phyloP scores from a whole-genome alignment of 73 alveolate genomes.

The Uronychia binucleata region DNA sequence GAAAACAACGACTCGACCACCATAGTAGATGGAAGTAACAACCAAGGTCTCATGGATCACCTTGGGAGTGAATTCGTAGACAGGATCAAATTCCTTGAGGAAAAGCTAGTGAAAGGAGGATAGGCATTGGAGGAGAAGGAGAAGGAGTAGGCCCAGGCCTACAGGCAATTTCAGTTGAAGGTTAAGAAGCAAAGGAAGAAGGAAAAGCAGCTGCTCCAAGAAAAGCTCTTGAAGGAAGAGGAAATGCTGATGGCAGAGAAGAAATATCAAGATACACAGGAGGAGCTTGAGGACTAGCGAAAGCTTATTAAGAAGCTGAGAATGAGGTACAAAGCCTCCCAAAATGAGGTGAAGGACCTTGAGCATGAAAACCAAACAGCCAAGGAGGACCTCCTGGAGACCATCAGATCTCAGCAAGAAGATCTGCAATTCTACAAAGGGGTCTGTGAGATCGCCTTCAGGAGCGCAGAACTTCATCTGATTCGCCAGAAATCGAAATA shows the following conservation, averaged over 20 bases:
- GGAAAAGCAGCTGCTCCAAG: slow-evolving; percentile 69
- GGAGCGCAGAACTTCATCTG: slow-evolving; percentile 17
- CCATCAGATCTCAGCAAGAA: slow-evolving; percentile 59
- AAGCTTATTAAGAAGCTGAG: slow-evolving; percentile 26
- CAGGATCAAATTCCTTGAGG: slow-evolving; percentile 46
- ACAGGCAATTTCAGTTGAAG: slow-evolving; percentile 48
- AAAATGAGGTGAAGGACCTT: slow-evolving; percentile 68
- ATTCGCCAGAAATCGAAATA: slow-evolving; percentile 14
- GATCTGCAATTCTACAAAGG: slow-evolving; percentile 74
- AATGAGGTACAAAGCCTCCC: slow-evolving; percentile 5
- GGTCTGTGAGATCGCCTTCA: slow-evolving; percentile 19
- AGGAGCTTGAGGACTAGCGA: slow-evolving; percentile 69
- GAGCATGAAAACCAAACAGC: slow-evolving; percentile 64
- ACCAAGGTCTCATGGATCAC: too few species aligned
- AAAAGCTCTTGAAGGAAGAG: slow-evolving; percentile 64
- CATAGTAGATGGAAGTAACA: too few species aligned
- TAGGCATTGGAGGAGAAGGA: slow-evolving; percentile 74
- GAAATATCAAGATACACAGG: slow-evolving; percentile 56
- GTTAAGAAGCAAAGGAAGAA: slow-evolving; percentile 65
- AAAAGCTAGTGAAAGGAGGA: slow-evolving; percentile 72
- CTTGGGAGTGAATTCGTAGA: slow-evolving; percentile 48
- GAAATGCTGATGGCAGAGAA: slow-evolving; percentile 23
- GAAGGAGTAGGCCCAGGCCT: slow-evolving; percentile 44
- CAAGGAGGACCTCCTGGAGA: slow-evolving; percentile 63
- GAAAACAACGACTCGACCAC: too few species aligned